phyloP scores from a whole-genome alignment of 306 rosid genomes.

The Begonia loranthoides region DNA sequence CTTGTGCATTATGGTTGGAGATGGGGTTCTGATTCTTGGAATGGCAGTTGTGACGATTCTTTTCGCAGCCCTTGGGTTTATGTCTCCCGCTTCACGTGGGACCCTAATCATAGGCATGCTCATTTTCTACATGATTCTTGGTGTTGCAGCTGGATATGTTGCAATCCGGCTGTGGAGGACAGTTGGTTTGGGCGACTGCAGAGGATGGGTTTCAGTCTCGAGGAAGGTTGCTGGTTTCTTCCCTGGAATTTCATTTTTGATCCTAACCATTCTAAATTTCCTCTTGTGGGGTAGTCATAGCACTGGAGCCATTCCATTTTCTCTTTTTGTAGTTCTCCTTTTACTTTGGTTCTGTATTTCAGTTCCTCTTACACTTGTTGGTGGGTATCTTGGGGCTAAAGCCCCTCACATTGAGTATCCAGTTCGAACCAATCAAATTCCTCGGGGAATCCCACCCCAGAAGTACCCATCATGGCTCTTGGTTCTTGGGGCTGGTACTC shows the following conservation, averaged over 20 bases:
- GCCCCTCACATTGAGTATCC: slow-evolving; percentile 53
- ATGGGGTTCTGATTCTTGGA: slow-evolving; percentile 66
- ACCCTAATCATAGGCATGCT: slow-evolving; percentile 60
- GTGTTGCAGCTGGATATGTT: slow-evolving; percentile 61
- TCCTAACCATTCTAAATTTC: slow-evolving; percentile 51
- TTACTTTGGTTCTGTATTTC: slow-evolving; percentile 70
- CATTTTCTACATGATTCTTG: slow-evolving; percentile 56
- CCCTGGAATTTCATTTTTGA: slow-evolving; percentile 51
- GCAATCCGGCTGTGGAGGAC: slow-evolving; percentile 72
- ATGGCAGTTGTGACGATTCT: slow-evolving; percentile 64
- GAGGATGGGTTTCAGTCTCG: slow-evolving; percentile 51
- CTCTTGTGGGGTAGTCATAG: slow-evolving; percentile 69
- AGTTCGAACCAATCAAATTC: slow-evolving; percentile 61
- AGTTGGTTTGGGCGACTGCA: slow-evolving; percentile 41
- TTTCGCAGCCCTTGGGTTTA: slow-evolving; percentile 67
- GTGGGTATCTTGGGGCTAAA: slow-evolving; percentile 52
- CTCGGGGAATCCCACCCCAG: slow-evolving; percentile 52
- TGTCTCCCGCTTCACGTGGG: slow-evolving; percentile 73
- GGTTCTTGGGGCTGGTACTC: slow-evolving; percentile 61
- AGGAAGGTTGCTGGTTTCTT: slow-evolving; percentile 63
- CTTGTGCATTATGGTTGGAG: slow-evolving; percentile 54
- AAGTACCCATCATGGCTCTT: slow-evolving; percentile 58
- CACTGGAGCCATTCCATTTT: slow-evolving; percentile 69
- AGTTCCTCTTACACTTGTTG: slow-evolving; percentile 54
- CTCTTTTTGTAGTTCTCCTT: slow-evolving; percentile 39